phyloP scores from a whole-genome alignment of 371 early-diverging fungal species.

The Apophysomyces ossiformis region DNA sequence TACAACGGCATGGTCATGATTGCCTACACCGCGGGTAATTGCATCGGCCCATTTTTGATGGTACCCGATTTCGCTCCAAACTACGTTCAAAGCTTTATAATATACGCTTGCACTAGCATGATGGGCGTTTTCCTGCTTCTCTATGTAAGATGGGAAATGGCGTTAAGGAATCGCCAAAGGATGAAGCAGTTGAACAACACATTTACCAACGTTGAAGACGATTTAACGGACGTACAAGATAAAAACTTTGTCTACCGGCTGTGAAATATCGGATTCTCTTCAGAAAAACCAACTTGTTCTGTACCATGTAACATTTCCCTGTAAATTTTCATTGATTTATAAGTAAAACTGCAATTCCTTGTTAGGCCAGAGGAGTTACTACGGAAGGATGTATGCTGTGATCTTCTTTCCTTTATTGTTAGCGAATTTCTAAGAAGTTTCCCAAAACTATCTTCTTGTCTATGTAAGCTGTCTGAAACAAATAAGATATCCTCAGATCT shows the following conservation, averaged over 20 bases:
- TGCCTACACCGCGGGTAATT: slow-evolving; percentile 34
- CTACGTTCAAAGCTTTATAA: slow-evolving; percentile 42
- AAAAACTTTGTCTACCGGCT: slow-evolving; percentile 33
- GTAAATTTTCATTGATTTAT: too few relatives aligned
- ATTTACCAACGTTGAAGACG: slow-evolving; percentile 28
- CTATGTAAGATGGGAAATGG: slow-evolving; percentile 29
- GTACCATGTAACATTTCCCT: too few relatives aligned
- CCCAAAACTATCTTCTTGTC: too few relatives aligned
- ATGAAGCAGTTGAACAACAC: slow-evolving; percentile 2
- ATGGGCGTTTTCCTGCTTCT: slow-evolving; percentile 23
- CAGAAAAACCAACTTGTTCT: too few relatives aligned
- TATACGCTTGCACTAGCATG: slow-evolving; percentile 24
- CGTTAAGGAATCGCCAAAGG: slow-evolving; percentile 18
- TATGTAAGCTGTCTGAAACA: too few relatives aligned
- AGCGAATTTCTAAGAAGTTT: too few relatives aligned
- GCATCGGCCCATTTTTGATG: slow-evolving; percentile 32
- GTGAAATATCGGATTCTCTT: not conserved
- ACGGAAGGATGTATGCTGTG: too few relatives aligned
- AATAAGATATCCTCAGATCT: too few relatives aligned
- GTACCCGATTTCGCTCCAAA: slow-evolving; percentile 23
- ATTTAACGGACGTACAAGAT: slow-evolving; percentile 27
- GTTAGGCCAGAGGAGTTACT: too few relatives aligned
- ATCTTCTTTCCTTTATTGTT: too few relatives aligned
- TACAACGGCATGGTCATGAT: slow-evolving; percentile 27
- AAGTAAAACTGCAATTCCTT: too few relatives aligned